Evolutionary conservation across 495 filamentous ascomycete species (phyloP).

Genomic region (Podospora comata): DNA sequence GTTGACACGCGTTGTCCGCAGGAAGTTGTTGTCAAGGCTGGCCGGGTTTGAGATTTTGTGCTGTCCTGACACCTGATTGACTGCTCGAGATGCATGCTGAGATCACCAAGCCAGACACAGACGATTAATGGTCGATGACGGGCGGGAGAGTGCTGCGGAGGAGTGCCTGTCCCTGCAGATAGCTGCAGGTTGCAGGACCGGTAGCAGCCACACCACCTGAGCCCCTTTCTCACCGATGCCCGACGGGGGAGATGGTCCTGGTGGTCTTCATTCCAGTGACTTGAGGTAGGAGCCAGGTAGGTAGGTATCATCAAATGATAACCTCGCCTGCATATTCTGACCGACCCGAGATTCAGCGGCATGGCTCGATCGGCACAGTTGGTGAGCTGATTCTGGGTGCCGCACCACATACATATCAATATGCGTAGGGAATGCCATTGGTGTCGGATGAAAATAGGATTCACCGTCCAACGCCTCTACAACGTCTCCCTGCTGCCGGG

Average conservation of each 20-base stretch:
- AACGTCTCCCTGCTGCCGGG: background rate
- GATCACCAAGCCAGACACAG: background rate
- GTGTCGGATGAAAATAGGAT: background rate
- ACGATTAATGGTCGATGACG: background rate
- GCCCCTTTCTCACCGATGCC: background rate
- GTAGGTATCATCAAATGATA: background rate
- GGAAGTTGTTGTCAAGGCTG: background rate
- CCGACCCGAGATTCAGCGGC: background rate
- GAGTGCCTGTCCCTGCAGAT: background rate
- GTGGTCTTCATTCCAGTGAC: background rate
- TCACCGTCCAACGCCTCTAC: background rate
- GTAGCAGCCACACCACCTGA: background rate
- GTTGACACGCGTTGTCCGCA: background rate
- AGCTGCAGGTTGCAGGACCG: background rate
- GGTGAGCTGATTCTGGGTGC: background rate
- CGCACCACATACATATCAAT: background rate
- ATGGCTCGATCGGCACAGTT: background rate
- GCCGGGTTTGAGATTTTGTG: background rate
- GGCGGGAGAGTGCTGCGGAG: background rate
- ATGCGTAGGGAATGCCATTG: background rate
- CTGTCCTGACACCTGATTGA: background rate
- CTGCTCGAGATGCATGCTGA: background rate
- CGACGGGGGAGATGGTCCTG: background rate
- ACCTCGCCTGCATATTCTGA: background rate
- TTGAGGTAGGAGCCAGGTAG: background rate